Base-by-base conservation (phyloP, 2,329 filamentous ascomycete species). In the Exophiala xenobiotica region DNA sequence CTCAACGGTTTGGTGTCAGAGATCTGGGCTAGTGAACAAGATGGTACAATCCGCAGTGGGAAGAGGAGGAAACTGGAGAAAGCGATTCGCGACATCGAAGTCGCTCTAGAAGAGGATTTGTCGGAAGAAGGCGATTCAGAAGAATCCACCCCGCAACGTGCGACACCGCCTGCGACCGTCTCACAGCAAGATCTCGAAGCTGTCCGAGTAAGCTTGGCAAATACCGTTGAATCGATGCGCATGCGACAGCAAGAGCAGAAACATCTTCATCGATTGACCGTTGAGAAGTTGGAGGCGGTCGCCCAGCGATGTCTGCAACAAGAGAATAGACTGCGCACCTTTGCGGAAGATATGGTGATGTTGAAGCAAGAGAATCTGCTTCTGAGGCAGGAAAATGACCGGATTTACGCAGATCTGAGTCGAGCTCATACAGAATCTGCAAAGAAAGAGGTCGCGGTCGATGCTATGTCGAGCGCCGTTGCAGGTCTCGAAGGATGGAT, bases 401-500 rank as follows among this genome's bases (percentile, higher is more conserved):
- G 24, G 12, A 43, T 61, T 18, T 31, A 48, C 27, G 27, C 29
- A 27, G 54, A 56, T 20, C 27, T 58, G 14, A 24, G 46, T 11
- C 40, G 51, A 4, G 45, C 49, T 11, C 49, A 50, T 29, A 35
- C 38, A 4, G 57, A 62, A 33, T 54, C 51, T 3, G 49, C 39
- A 9, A 53, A 52, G 22, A 60, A 53, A 37, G 52, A 63, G 23
- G 47, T 56, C 11, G 61, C 61, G 19, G 53, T 63, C 23, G 42
- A 61, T 33, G 61, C 61, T 29, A 63, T 63, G 61, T 61, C 58
- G 19, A 61, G 58, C 40, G 60, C 61, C 16, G 61, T 63, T 11
- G 51, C 52, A 9, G 61, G 61, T 16, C 35, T 63, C 14, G 60
- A 63, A 50, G 61, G 61, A 42, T 63, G 60, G 59, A 58, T 63